A percentile compares a stretch with the other conserved stretches of the same genome.
Conservation (phyloP, 768 basidiomycete genomes). For the Mycena vulgaris region DNA sequence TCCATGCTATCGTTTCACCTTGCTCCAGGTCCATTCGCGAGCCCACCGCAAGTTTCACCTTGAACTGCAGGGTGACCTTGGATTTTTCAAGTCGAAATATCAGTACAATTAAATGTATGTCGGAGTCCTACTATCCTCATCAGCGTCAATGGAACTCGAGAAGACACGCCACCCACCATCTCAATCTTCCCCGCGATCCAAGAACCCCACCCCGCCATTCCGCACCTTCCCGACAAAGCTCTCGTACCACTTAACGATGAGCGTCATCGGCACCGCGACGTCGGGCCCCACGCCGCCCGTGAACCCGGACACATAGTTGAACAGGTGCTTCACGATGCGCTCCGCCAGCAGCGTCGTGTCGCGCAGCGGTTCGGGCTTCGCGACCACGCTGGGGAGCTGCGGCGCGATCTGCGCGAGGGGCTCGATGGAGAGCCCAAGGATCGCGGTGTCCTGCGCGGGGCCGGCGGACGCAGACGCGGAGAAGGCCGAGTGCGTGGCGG, state of each 20-base stretch:
- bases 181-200: constrained; percentile 65
- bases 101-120: no score
- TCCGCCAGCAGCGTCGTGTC: constrained; percentile 76
- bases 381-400: constrained; percentile 64
- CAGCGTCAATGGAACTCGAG: no score
- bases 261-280: constrained; percentile 70
- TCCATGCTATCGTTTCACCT: no score
- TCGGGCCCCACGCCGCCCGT: constrained; percentile 65
- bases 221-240: constrained; percentile 71
- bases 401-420: constrained; percentile 74
- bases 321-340: constrained; percentile 78
- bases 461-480: constrained; percentile 46
- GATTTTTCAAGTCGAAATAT: no score
- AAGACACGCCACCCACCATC: not conserved
- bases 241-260: constrained; percentile 83
- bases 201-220: constrained; percentile 72
- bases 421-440: constrained; percentile 87
- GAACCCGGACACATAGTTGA: constrained; percentile 84
- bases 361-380: constrained; percentile 40
- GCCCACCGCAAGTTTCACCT: no score
- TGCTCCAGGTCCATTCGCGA: no score
- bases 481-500: constrained; percentile 57
- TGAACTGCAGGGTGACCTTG: no score
- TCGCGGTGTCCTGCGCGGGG: constrained; percentile 71
- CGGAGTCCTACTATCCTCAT: no score